phyloP scores from a whole-genome alignment of 345 rosid species.

The Erucastrum elatum region DNA sequence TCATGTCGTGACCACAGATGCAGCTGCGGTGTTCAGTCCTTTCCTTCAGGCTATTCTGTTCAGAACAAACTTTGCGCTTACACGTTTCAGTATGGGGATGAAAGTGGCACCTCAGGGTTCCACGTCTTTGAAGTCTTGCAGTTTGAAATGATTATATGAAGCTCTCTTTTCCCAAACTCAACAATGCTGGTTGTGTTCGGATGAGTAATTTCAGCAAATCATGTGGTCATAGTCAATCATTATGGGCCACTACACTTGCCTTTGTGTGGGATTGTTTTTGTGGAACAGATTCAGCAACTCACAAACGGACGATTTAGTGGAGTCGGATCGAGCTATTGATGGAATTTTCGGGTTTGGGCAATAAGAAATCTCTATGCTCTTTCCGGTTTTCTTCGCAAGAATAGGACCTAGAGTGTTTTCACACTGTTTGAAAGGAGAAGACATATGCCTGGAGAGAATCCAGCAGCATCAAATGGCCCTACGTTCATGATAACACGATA shows the following conservation, averaged over 20 bases:
- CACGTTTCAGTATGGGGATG: conserved; percentile 77
- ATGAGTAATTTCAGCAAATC: conserved; percentile 47
- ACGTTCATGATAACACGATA: not conserved
- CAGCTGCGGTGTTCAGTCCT: conserved; percentile 50
- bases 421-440: conserved; percentile 84
- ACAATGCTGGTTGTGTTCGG: conserved; percentile 79
- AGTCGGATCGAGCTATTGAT: conserved; percentile 83
- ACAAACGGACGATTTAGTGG: conserved; percentile 74
- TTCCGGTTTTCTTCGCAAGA: conserved; percentile 87
- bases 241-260: conserved; percentile 8
- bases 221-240: not conserved
- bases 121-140: conserved; percentile 51
- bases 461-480: not conserved
- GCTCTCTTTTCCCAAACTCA: conserved; percentile 55
- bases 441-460: not conserved
- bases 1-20: conserved; percentile 64
- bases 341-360: conserved; percentile 94
- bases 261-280: conserved; percentile 12
- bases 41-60: conserved; percentile 67
- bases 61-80: conserved; percentile 67
- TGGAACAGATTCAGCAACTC: conserved; percentile 73
- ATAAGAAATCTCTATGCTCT: conserved; percentile 73
- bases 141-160: conserved; percentile 53
- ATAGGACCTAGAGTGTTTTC: conserved; percentile 80
- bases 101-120: conserved; percentile 65